A percentile compares a stretch with the other conserved stretches of the same genome.
Conservation (phyloP, 2,329 filamentous ascomycete genomes). For the Cladosporium sp. region DNA sequence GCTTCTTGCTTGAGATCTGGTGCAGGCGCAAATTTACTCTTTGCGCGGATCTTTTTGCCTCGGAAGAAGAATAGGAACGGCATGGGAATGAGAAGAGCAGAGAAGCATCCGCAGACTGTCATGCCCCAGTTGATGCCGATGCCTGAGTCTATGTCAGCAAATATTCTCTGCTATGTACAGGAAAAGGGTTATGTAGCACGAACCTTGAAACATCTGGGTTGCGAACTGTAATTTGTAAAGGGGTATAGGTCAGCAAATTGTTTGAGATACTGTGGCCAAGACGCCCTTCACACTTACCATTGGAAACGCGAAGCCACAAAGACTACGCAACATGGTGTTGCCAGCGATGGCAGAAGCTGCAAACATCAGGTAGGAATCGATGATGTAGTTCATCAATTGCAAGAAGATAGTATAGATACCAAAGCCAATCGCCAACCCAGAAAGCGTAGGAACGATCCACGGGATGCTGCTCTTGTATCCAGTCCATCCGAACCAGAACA, state of each 20-base stretch:
- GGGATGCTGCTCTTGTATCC: conserved; percentile 34
- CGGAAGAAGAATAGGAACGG: conserved; percentile 41
- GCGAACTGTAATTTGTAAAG: conserved; percentile 35
- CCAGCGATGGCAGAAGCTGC: conserved; percentile 33
- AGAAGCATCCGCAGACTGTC: conserved; percentile 44
- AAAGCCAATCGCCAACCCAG: conserved; percentile 41
- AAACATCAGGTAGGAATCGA: conserved; percentile 57
- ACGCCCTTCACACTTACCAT: conserved; percentile 21
- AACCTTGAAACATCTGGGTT: conserved; percentile 49
- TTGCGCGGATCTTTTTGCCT: conserved; percentile 39
- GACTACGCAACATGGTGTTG: conserved; percentile 32
- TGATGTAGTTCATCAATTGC: conserved; percentile 37
- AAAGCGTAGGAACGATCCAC: conserved; percentile 44
- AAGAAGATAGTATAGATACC: conserved; percentile 40
- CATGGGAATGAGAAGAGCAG: conserved; percentile 40
- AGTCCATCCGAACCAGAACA: conserved; percentile 46
- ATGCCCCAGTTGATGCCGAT: conserved; percentile 48
- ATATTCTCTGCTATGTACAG: neutral
- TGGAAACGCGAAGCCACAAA: conserved; percentile 38
- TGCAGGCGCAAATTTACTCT: conserved; percentile 39
- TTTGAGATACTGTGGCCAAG: no score
- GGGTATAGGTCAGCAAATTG: no score
- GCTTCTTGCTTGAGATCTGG: conserved; percentile 36
- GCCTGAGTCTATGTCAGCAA: conserved; percentile 18
- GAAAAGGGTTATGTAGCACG: conserved; percentile 15